phyloP scores from a whole-genome alignment of 768 basidiomycete species.

The Botryobasidium botryosum region DNA sequence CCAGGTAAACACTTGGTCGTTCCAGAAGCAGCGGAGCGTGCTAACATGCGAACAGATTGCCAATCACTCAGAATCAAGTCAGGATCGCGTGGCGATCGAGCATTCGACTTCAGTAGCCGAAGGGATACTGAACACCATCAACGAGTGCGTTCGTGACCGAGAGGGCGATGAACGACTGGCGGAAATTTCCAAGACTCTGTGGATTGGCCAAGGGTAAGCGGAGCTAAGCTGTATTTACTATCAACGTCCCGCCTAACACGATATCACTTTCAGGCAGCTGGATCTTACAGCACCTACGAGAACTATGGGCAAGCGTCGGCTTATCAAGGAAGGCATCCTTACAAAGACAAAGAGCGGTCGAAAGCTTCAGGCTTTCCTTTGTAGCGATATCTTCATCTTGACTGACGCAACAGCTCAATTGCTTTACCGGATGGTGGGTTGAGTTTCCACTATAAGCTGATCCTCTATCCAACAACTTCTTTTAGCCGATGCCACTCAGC shows the following conservation, averaged over 20 bases:
- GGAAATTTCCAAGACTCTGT: conserved; percentile 59
- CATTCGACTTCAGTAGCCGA: conserved; percentile 48
- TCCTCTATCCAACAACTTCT: neutral
- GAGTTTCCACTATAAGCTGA: neutral
- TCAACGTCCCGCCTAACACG: neutral
- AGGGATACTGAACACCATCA: conserved; percentile 59
- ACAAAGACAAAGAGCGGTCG: conserved; percentile 73
- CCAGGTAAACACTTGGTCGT: conserved; percentile 29
- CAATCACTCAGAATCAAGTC: too few species aligned
- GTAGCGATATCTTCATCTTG: conserved; percentile 78
- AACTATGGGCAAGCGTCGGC: conserved; percentile 58
- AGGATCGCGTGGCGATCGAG: conserved; percentile 41
- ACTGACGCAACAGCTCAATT: conserved; percentile 53
- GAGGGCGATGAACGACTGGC: conserved; percentile 66
- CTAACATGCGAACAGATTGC: too few species aligned
- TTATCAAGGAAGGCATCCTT: conserved; percentile 64
- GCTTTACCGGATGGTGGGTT: conserved; percentile 67
- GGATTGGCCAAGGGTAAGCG: conserved; percentile 71
- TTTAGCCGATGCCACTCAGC: conserved; percentile 56
- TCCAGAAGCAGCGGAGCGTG: too few species aligned
- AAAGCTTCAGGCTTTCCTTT: conserved; percentile 60
- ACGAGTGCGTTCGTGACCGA: conserved; percentile 73
- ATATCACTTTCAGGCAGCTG: conserved; percentile 33
- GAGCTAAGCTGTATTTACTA: neutral
- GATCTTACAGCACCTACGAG: conserved; percentile 86